Evolutionary conservation across 164 flowering plant species (phyloP).

Genomic region (Buxus sempervirens): DNA sequence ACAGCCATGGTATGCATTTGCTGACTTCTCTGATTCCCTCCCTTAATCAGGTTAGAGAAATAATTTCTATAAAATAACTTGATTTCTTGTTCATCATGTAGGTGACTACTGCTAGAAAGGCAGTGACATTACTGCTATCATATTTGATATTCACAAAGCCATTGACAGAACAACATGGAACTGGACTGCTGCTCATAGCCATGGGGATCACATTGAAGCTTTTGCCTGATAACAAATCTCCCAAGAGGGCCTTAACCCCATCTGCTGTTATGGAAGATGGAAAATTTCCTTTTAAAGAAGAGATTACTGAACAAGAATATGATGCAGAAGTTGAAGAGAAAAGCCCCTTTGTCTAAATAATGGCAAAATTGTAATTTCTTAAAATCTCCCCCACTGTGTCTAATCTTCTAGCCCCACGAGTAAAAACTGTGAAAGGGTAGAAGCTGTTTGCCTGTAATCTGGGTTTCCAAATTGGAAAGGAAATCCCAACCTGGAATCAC

Average conservation of each 20-base stretch:
- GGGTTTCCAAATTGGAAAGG: too few relatives aligned
- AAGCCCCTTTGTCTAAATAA: constrained; percentile 42
- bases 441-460: too few relatives aligned
- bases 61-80: too few relatives aligned
- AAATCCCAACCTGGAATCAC: too few relatives aligned
- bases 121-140: constrained; percentile 77
- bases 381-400: too few relatives aligned
- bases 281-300: constrained; percentile 11
- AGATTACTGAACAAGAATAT: constrained; percentile 7
- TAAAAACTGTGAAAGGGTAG: too few relatives aligned
- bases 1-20: constrained; percentile 74
- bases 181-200: constrained; percentile 74
- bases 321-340: constrained; percentile 36
- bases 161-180: constrained; percentile 81
- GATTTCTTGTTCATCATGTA: constrained; percentile 12
- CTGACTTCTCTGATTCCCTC: background rate
- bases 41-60: too few relatives aligned
- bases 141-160: constrained; percentile 95
- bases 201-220: constrained; percentile 86
- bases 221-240: constrained; percentile 54
- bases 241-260: constrained; percentile 14
- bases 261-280: constrained; percentile 4
- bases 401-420: too few relatives aligned
- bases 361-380: background rate
- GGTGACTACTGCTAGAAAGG: constrained; percentile 93